Base-by-base conservation (phyloP, 2,329 filamentous ascomycete genomes). In the Laburnicola sp. region DNA sequence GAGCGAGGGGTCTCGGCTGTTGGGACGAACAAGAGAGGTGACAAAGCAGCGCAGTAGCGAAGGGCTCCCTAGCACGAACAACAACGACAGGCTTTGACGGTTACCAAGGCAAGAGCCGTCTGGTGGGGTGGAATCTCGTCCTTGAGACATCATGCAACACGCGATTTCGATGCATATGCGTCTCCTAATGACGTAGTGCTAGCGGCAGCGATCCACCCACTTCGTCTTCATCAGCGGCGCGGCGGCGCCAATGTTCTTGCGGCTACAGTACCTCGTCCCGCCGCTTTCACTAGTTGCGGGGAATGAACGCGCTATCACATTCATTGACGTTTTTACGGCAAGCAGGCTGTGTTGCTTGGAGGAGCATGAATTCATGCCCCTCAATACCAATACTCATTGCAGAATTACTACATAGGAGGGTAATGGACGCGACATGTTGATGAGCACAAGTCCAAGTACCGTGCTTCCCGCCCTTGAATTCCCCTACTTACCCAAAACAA, bases 291-390 rank as follows among this genome's bases (percentile, higher is more conserved):
- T 16, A 22, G 9, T 42, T 25, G 27, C 48, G 45, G 45, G 32
- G 27, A 28, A 38, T 38, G 28, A 7, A 53, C 51, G 52, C 51
- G 48, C 48, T 42, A 46, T 42, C 23, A 11, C 22, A 31, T 42
- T 39, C 43, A 45, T 34, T 34, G 8, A 23, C 3, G 21, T 26
- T 9, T 7, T 31, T 45, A 8, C 22, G 28, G 28, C 47, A 27
- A 34, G 34, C 32, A 50, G 23, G 23, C 22, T 40, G 28, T 34
- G 48, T 23, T 31, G 52, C 54, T 68, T 54, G 48, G 62, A 60
- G 57, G 51, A 56, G 58, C 60, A 66, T 69, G 68, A 70, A 71
- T 70, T 69, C 66, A 69, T 61, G 51, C 63, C 40, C 45, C 63
- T 53, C 60, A 41, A 51, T 35, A 30, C 48, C 34, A 44, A 43